These are phyloP conservation scores for Prunus davidiana DNA, from an alignment of 306 rosid species.

Conservation along the genomic window DNA sequence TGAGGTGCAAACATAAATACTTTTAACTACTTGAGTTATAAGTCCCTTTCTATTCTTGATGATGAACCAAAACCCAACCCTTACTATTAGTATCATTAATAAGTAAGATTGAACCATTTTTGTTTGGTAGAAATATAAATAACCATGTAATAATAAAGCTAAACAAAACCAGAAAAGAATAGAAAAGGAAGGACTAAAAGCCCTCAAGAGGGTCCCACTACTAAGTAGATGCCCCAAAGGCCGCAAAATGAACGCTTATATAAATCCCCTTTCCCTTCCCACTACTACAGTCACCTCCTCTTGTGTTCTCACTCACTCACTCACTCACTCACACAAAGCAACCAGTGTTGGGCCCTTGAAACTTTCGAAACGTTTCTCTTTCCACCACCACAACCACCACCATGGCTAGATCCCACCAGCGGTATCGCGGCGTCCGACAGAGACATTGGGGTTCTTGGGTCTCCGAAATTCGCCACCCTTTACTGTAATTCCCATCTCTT, in stretches of 20 bases:
- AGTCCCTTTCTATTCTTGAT: too few relatives aligned
- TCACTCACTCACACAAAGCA: neutral
- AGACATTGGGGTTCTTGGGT: slow-evolving; percentile 95
- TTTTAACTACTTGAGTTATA: too few relatives aligned
- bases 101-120: neutral
- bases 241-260: slow-evolving; percentile 18
- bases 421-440: slow-evolving; percentile 73
- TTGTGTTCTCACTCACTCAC: neutral
- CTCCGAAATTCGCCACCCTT: slow-evolving; percentile 67
- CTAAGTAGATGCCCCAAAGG: neutral
- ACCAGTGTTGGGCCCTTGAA: neutral
- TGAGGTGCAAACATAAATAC: too few relatives aligned
- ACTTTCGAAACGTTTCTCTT: slow-evolving; percentile 1
- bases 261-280: neutral
- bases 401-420: slow-evolving; percentile 73
- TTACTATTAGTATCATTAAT: too few relatives aligned
- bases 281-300: neutral
- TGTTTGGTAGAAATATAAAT: neutral
- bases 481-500: slow-evolving; percentile 18
- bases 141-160: neutral
- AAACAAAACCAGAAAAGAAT: neutral
- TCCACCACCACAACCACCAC: neutral
- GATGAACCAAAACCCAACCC: neutral
- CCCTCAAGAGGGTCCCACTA: neutral
- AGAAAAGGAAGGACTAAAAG: neutral